Evolutionary conservation across 257 asterid genomes (phyloP), one percentile per base, ranked within the genome.

Genomic region (Marsdenia floribunda): DNA sequence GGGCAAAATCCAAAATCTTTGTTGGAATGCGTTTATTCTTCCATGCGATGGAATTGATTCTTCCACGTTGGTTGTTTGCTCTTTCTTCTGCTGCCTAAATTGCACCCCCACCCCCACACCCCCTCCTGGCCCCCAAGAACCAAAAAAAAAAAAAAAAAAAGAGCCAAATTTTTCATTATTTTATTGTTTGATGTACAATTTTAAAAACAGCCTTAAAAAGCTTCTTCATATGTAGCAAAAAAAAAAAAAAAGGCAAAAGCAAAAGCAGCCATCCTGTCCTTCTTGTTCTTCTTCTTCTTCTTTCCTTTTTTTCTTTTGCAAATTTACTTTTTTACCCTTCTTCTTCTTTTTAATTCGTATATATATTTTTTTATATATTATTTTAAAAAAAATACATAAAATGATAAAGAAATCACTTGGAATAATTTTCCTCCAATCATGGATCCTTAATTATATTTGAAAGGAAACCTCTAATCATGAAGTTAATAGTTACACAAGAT

Each of bases 11-110:
- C 64, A 53, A 87, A 83, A 87, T 87, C 88, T 80, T 85, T 50
- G 80, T 87, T 81, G 88, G 86, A 74, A 67, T 82, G 87, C 87
- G 86, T 82, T 83, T 85, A 80, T 85, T 83, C 80, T 82, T 84
- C 82, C 78, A 71, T 69, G 74, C 58, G 61, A 68, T 75, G 77
- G 81, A 78, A 85, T 83, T 79, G 84, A 87, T 85, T 84, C 90
- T 79, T 80, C 81, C 84, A 83, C 78, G 73, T 66, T 61, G 50
- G 71, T 12, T 72, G 72, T 44, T 44, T 66, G 71, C 74, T 47
- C 71, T 75, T 77, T 60, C 46, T 26, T 54, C 57, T 26, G 70
- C 66, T 70, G 74, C 57, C 46, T 70, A 46, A 26, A n/a, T 70
- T 70, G 55, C 44, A n/a, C 21, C 33, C 53, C 13, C 49, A 0